These are phyloP conservation scores for Pseudogymnoascus sp. DNA, from an alignment of 2,329 filamentous ascomycete genomes.

Conservation along the genomic window DNA sequence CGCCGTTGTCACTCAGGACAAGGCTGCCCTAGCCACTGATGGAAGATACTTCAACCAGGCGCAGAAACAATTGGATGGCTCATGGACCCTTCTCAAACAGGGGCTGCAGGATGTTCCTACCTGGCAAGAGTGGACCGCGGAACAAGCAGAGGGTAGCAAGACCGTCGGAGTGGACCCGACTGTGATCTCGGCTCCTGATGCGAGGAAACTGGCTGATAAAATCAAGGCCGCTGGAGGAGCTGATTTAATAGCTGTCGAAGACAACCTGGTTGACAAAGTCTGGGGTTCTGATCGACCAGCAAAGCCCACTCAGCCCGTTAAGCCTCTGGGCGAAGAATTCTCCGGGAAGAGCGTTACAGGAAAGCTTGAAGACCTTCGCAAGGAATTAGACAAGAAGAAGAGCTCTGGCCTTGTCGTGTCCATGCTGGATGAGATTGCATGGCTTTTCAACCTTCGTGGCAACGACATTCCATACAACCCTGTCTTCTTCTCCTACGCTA, in stretches of 20 bases:
- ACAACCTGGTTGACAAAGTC: constrained; percentile 85
- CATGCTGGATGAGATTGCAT: constrained; percentile 93
- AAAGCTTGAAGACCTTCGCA: constrained; percentile 81
- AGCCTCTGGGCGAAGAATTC: constrained; percentile 62
- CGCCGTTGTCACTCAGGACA: constrained; percentile 76
- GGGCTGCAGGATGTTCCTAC: constrained; percentile 90
- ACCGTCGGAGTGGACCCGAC: constrained; percentile 85
- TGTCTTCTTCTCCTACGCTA: constrained; percentile 95
- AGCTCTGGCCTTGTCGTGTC: constrained; percentile 81
- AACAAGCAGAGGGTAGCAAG: constrained; percentile 80
- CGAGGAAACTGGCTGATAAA: constrained; percentile 71
- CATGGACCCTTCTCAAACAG: constrained; percentile 89
- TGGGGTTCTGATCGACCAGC: constrained; percentile 70
- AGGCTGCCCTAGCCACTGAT: constrained; percentile 87
- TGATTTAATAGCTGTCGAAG: constrained; percentile 63
- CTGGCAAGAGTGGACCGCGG: constrained; percentile 92
- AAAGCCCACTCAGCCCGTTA: constrained; percentile 68
- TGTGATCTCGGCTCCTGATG: constrained; percentile 66
- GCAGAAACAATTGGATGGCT: constrained; percentile 76
- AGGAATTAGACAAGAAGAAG: constrained; percentile 86
- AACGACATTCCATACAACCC: constrained; percentile 97
- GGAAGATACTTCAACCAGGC: constrained; percentile 98
- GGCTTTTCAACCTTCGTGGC: constrained; percentile 96
- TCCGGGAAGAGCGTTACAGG: constrained; percentile 73
- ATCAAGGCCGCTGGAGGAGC: constrained; percentile 80